Conservation (phyloP, 495 filamentous ascomycete species). For the Neurospora sp. region DNA sequence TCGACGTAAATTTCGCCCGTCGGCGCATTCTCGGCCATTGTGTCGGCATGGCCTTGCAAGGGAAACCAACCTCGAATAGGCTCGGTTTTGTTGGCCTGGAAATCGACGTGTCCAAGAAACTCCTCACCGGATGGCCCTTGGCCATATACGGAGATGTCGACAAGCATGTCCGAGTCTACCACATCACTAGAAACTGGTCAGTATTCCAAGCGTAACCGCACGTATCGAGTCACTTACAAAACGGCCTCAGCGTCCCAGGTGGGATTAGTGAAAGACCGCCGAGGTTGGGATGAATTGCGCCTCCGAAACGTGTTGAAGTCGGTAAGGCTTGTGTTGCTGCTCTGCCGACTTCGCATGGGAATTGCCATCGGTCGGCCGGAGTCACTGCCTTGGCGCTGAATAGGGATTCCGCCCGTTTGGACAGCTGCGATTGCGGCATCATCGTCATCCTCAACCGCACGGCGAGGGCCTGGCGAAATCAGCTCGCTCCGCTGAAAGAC, state of each 20-base stretch:
- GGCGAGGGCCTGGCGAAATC: conserved; percentile 71
- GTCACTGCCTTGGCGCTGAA: conserved; percentile 60
- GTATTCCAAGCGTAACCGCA: conserved; percentile 4
- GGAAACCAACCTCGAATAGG: conserved; percentile 78
- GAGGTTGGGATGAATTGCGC: conserved; percentile 18
- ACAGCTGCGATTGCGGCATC: conserved; percentile 29
- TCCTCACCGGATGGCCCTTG: conserved; percentile 67
- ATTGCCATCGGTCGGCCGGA: conserved; percentile 79
- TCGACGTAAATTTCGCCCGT: conserved; percentile 88
- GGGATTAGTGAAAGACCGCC: conserved; percentile 68
- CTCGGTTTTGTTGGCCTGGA: conserved; percentile 51
- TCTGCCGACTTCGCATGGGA: conserved; percentile 89
- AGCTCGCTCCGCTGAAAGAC: conserved; percentile 95
- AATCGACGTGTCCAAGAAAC: conserved; percentile 82
- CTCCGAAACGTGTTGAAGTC: conserved; percentile 62
- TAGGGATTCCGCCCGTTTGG: conserved; percentile 46
- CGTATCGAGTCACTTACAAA: conserved; percentile 55
- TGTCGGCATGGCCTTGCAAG: conserved; percentile 52
- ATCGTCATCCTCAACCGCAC: conserved; percentile 41
- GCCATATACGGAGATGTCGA: conserved; percentile 93
- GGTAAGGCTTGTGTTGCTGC: conserved; percentile 75
- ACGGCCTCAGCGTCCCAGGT: conserved; percentile 92
- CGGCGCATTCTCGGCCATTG: conserved; percentile 44
- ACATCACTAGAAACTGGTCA: conserved; percentile 62
- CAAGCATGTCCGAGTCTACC: conserved; percentile 78